Percentiles rank a stretch among this genome's conserved stretches.
Conservation (phyloP, 179 eudicot species). For the Silene vulgaris region DNA sequence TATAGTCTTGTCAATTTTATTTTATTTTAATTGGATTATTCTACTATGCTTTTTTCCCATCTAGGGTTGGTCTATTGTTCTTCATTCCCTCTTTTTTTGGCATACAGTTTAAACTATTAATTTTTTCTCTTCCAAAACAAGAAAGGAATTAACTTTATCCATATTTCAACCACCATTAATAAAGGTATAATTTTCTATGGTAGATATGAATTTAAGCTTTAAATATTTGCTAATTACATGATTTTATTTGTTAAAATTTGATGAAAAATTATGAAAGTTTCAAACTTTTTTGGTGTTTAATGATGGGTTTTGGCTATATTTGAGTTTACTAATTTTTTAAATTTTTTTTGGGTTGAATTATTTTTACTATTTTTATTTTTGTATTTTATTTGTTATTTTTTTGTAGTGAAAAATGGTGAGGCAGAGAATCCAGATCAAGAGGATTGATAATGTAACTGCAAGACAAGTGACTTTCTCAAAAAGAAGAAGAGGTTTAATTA, state of each 20-base stretch:
- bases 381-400: not conserved
- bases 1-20: constrained; percentile 2
- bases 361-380: not conserved
- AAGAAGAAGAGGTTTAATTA: constrained; percentile 35
- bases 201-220: not conserved
- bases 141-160: not conserved
- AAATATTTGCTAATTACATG: not conserved
- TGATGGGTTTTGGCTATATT: constrained; percentile 17
- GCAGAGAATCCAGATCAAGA: constrained; percentile 36
- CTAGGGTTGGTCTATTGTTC: constrained; percentile 32
- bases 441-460: constrained; percentile 34
- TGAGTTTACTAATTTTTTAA: constrained; percentile 7
- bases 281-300: constrained; percentile 6
- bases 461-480: constrained; percentile 35
- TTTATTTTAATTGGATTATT: not conserved
- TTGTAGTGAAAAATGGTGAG: constrained; percentile 26
- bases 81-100: constrained; percentile 26
- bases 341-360: not conserved
- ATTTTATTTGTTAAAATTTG: not conserved
- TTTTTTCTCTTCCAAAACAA: constrained; percentile 13
- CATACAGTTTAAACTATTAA: constrained; percentile 19
- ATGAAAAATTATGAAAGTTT: constrained; percentile 6
- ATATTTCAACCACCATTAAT: not conserved
- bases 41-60: constrained; percentile 18
- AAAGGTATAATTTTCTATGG: not conserved